Evolutionary conservation across 805 yeast genomes (phyloP).

Genomic region (Spathaspora arborariae): DNA sequence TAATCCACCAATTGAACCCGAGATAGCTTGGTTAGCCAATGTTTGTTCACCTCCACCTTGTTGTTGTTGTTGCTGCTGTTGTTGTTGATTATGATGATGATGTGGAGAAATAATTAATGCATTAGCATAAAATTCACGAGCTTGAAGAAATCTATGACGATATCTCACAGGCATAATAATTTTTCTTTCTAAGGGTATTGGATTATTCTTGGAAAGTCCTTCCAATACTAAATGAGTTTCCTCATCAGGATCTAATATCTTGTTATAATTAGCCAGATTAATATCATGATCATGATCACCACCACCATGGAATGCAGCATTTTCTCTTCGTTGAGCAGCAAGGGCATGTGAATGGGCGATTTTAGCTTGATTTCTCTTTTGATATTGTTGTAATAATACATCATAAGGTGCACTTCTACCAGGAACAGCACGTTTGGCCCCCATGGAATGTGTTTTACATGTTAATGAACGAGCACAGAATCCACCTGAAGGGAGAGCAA

Average conservation of each 20-base stretch:
- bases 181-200: constrained; percentile 79
- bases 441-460: constrained; percentile 98
- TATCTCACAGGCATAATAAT: constrained; percentile 66
- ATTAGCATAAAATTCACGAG: constrained; percentile 92
- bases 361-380: constrained; percentile 88
- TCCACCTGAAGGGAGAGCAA: constrained; percentile 88
- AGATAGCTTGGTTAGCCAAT: constrained; percentile 44
- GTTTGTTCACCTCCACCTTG: constrained; percentile 17
- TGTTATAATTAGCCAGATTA: constrained; percentile 26
- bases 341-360: constrained; percentile 78
- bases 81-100: constrained; percentile 37
- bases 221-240: constrained; percentile 89
- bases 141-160: constrained; percentile 71
- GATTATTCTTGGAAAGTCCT: constrained; percentile 77
- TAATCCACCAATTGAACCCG: constrained; percentile 62
- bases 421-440: constrained; percentile 91
- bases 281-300: constrained; percentile 19
- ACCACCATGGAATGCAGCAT: constrained; percentile 39
- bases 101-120: constrained; percentile 66
- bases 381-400: constrained; percentile 80
- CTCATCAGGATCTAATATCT: constrained; percentile 77
- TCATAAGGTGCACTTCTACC: constrained; percentile 95
- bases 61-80: constrained; percentile 7
- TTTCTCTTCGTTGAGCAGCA: constrained; percentile 73
- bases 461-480: constrained; percentile 94